Conservation (phyloP, 2,329 filamentous ascomycete genomes). For the Xylogone sp. region DNA sequence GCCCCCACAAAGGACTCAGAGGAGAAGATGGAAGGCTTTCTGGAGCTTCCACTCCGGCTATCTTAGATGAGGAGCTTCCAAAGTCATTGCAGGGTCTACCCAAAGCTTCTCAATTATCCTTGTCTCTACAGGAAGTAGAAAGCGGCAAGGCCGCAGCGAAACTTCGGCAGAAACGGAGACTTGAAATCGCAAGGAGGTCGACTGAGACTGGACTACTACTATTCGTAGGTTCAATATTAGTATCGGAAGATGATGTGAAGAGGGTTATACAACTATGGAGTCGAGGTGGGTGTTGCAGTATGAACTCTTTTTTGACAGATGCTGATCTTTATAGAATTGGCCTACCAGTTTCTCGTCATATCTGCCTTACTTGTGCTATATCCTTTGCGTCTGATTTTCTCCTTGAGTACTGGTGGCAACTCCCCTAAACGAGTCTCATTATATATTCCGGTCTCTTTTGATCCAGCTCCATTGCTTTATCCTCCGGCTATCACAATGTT, state of each 20-base stretch:
- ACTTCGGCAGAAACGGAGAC: slow-evolving; percentile 37
- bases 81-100: slow-evolving; percentile 9
- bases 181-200: slow-evolving; percentile 47
- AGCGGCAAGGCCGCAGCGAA: slow-evolving; percentile 27
- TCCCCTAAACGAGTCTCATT: slow-evolving; percentile 27
- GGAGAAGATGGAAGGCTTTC: slow-evolving; percentile 53
- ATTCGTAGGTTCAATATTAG: slow-evolving; percentile 45
- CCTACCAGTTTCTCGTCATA: slow-evolving; percentile 26
- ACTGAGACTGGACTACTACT: slow-evolving; percentile 50
- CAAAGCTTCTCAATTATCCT: slow-evolving; percentile 1
- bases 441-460: slow-evolving; percentile 70
- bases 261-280: slow-evolving; percentile 43
- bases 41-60: slow-evolving; percentile 48
- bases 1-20: slow-evolving; percentile 74
- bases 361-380: slow-evolving; percentile 47
- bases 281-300: slow-evolving; percentile 40
- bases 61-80: slow-evolving; percentile 33
- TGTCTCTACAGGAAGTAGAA: slow-evolving; percentile 11
- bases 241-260: slow-evolving; percentile 37
- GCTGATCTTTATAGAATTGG: slow-evolving; percentile 25
- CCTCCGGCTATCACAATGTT: slow-evolving; percentile 73
- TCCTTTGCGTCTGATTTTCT: slow-evolving; percentile 47
- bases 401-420: background rate
- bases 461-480: slow-evolving; percentile 88
- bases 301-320: background rate